These are phyloP conservation scores for Solidago caesia DNA, from an alignment of 129 eudicot genomes.

Conservation along the genomic window DNA sequence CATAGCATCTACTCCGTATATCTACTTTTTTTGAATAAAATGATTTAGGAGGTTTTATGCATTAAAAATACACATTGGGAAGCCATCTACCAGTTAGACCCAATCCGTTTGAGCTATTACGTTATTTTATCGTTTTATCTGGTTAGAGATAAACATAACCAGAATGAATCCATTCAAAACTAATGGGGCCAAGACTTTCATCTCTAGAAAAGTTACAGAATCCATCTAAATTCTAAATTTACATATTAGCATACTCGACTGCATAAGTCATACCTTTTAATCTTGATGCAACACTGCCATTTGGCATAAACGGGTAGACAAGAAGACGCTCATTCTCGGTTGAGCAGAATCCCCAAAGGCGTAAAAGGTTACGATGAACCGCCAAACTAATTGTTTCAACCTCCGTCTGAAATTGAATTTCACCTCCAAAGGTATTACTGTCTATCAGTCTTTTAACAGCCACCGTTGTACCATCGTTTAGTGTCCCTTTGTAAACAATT, in stretches of 20 bases:
- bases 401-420: conserved; percentile 92
- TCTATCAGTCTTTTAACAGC: conserved; percentile 92
- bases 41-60: too few relatives aligned
- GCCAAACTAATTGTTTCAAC: conserved; percentile 89
- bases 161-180: not conserved
- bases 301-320: conserved; percentile 84
- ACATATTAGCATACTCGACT: not conserved
- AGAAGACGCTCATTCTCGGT: conserved; percentile 89
- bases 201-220: not conserved
- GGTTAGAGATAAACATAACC: too few relatives aligned
- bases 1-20: too few relatives aligned
- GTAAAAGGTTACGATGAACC: conserved; percentile 88
- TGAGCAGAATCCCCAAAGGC: conserved; percentile 90
- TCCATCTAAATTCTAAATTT: not conserved
- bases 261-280: conserved; percentile 56
- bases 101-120: too few relatives aligned
- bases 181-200: not conserved
- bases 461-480: conserved; percentile 71
- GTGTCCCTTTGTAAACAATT: conserved; percentile 69
- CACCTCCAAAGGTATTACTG: conserved; percentile 76
- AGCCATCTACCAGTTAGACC: too few relatives aligned
- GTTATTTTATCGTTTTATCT: too few relatives aligned
- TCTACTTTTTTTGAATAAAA: too few relatives aligned
- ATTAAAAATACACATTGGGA: too few relatives aligned
- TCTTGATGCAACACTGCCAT: conserved; percentile 94